Percentiles rank a stretch among this genome's conserved stretches.
phyloP scores from a whole-genome alignment of 768 basidiomycete species.

The Pisolithus tinctorius region DNA sequence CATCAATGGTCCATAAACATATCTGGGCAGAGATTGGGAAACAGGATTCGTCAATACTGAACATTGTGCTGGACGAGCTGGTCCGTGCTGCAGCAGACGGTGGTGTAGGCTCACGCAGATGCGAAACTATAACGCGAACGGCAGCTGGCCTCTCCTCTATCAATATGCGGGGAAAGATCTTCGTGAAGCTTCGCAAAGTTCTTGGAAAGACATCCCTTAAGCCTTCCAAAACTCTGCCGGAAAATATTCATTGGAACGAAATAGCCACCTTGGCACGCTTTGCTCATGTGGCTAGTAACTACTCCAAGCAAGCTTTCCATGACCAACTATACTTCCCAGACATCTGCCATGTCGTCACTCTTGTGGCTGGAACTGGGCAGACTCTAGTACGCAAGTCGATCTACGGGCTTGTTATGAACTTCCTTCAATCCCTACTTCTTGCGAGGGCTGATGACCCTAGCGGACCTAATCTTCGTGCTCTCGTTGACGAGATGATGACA shows the following conservation, averaged over 20 bases:
- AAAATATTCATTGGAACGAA: constrained; percentile 75
- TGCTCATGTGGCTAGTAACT: constrained; percentile 64
- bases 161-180: constrained; percentile 68
- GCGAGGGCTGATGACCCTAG: constrained; percentile 51
- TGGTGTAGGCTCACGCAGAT: constrained; percentile 66
- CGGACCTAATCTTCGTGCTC: constrained; percentile 49
- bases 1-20: constrained; percentile 58
- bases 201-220: constrained; percentile 67
- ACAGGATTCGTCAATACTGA: constrained; percentile 59
- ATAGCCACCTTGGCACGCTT: constrained; percentile 76
- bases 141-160: constrained; percentile 71
- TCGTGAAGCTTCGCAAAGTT: constrained; percentile 74
- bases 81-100: constrained; percentile 79
- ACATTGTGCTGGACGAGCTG: constrained; percentile 73
- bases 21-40: constrained; percentile 75
- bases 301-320: constrained; percentile 53
- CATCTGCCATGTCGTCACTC: constrained; percentile 68
- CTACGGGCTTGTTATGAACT: constrained; percentile 76
- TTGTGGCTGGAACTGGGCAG: constrained; percentile 73
- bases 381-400: constrained; percentile 70
- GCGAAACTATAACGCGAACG: constrained; percentile 69
- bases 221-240: constrained; percentile 53
- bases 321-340: constrained; percentile 82
- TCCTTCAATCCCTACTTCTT: constrained; percentile 70
- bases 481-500: constrained; percentile 56